Percentiles rank a stretch among this genome's conserved stretches.
phyloP scores from a whole-genome alignment of 2,329 filamentous ascomycete species.

The Penicillium fuscoglaucum region DNA sequence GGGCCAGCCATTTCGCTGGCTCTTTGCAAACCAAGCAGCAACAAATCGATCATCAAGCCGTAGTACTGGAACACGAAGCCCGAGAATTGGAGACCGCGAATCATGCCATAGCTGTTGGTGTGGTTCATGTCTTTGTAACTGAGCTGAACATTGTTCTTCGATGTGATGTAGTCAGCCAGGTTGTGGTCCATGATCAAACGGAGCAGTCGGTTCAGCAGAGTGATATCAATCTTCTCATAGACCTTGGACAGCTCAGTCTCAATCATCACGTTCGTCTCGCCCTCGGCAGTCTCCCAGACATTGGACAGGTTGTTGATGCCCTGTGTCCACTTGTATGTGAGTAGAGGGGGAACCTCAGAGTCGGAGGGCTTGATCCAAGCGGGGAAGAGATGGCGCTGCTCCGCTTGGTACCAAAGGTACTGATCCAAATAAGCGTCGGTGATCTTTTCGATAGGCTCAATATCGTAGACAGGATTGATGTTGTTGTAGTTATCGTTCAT shows the following conservation, averaged over 20 bases:
- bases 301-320: conserved; percentile 97
- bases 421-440: conserved; percentile 98
- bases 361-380: conserved; percentile 99
- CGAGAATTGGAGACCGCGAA: conserved; percentile 95
- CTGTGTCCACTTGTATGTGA: conserved; percentile 99
- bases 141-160: conserved; percentile 98
- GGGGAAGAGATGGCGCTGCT: conserved; percentile 94
- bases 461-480: conserved; percentile 98
- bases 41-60: conserved; percentile 87
- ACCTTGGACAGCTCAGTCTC: conserved; percentile 99
- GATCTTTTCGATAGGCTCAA: conserved; percentile 99
- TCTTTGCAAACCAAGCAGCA: conserved; percentile 87
- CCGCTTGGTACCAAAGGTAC: conserved; percentile 98
- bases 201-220: conserved; percentile 86
- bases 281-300: conserved; percentile 91
- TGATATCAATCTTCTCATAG: conserved; percentile 98
- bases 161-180: conserved; percentile 96
- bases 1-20: conserved; percentile 98
- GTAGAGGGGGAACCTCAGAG: conserved; percentile 89
- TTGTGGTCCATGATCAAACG: conserved; percentile 99
- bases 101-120: conserved; percentile 98
- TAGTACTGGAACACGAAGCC: conserved; percentile 99
- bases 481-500: conserved; percentile 99
- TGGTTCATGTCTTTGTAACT: conserved; percentile 99
- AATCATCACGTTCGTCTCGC: conserved; percentile 97